Conservation (phyloP, 345 rosid species). For the Conringia planisiliqua region DNA sequence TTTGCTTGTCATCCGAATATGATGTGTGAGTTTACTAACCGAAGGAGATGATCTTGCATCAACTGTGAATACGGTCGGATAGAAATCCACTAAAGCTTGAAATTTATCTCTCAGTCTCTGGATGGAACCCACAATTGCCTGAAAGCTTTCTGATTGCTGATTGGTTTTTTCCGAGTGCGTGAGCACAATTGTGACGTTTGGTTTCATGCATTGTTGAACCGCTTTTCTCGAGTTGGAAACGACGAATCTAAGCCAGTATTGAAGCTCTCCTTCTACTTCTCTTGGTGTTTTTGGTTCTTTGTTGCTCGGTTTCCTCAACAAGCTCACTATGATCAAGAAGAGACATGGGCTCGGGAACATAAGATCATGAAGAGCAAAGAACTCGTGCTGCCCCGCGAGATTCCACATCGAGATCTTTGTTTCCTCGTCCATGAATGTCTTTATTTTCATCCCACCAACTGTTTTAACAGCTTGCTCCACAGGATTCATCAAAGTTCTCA, state of each 20-base stretch:
- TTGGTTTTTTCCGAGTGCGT: constrained; percentile 69
- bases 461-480: constrained; percentile 85
- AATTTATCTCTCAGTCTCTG: constrained; percentile 72
- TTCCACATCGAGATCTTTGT: constrained; percentile 91
- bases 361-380: constrained; percentile 80
- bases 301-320: constrained; percentile 78
- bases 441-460: constrained; percentile 71
- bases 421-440: constrained; percentile 72
- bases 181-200: constrained; percentile 71
- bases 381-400: constrained; percentile 88
- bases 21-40: constrained; percentile 69
- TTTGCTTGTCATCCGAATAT: constrained; percentile 66
- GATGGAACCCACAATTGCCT: constrained; percentile 49
- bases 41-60: constrained; percentile 88
- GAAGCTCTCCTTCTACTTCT: constrained; percentile 86
- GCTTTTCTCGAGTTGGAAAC: constrained; percentile 80
- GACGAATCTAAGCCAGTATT: constrained; percentile 86
- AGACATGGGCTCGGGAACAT: constrained; percentile 88
- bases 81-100: constrained; percentile 72
- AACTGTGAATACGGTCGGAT: constrained; percentile 82
- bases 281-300: constrained; percentile 69
- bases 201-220: constrained; percentile 74
- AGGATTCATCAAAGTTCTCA: constrained; percentile 74
- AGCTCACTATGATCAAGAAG: constrained; percentile 76
- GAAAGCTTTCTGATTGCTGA: constrained; percentile 61